Evolutionary conservation across 169 alveolate genomes (phyloP), one percentile per base, ranked within the genome.

Genomic region (Perkinsus chesapeaki): DNA sequence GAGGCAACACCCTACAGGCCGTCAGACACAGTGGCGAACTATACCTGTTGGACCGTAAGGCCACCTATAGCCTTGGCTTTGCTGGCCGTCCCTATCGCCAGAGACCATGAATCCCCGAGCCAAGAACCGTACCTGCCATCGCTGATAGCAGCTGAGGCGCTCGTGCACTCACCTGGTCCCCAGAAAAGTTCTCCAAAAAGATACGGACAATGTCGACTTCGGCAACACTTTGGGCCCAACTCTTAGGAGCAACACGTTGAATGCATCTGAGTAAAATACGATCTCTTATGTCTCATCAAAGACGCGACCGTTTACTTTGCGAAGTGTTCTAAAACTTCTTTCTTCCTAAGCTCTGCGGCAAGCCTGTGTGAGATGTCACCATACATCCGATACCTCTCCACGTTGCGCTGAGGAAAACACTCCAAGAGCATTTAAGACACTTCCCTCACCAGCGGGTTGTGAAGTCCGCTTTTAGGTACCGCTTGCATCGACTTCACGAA

Each of bases 51-150:
- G 82, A 37, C 99, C 99, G 93, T 94, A 97, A 16, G 99, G 99
- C 97, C 96, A 97, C 92, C 99, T 94, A 92, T 96, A 96, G 47
- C 97, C 97, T 38, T 95, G 94, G 20, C 97, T 92, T 92, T 94
- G 93, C 95, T 97, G 95, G 3, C 98, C 98, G 36, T 34, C 39
- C 39, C 96, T 97, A 92, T 97, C 99, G n/a, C 99, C 98, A 19
- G 98, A 95, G 16, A 95, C 96, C 73, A 92, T 91, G 91, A 93
- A 95, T 0, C 98, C 97, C 34, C 94, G 39, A 0, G 96, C 96
- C 0, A 94, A 48, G 93, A 94, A 96, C 31, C 98, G 95, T 27
- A 96, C 96, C 39, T 73, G 92, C n/a, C 73, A 12, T 34, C 37
- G 9, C 0, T 39, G 91, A 27, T 27, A 36, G 36, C 7, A 38